Evolutionary conservation across 768 basidiomycete species (phyloP), one percentile per base, ranked within the genome.

Genomic region (Boletales sp.): DNA sequence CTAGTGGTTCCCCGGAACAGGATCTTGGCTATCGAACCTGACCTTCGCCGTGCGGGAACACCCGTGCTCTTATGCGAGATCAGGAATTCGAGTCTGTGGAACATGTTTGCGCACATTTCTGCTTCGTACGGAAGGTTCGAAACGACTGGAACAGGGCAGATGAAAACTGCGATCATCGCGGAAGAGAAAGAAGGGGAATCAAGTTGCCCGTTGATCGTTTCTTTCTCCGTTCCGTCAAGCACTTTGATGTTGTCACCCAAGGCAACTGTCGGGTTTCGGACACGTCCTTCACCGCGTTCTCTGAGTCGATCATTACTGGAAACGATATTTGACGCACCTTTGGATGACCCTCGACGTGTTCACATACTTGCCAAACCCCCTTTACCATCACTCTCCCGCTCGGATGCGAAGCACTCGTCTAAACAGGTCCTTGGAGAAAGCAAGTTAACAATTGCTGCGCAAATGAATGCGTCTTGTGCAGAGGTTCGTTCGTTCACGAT

Each of bases 1-100:
- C 59, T 74, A 14, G 57, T 59, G 12, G 51, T 74, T 15, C 72
- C 73, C 9, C 59, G 67, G 14, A 51, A 47, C 44, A 61, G 51
- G 42, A 53, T 69, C 9, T 43, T 25, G 14, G 35, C 50, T 21
- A 46, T 70, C 41, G 62, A 62, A 46, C 17, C 53, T 8, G 49
- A 57, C 0, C 57, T 73, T 38, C 55, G 62, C 11, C 47, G 15
- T 8, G 50, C 38, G 2, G 59, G 55, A 12, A 68, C 59, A 4
- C 65, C 65, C 14, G 10, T 62, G 14, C 53, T 66, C 8, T 59
- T 44, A 28, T 68, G 64, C 49, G 57, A 66, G 19, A 45, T 66
- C 41, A 43, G 51, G 37, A 59, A 50, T 12, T 1, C 38, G 30
- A 46, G 17, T 6, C 13, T 54, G 0, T 50, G 50, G 45, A 64